phyloP scores from a whole-genome alignment of 257 asterid genomes.

The Jasminum sambac region DNA sequence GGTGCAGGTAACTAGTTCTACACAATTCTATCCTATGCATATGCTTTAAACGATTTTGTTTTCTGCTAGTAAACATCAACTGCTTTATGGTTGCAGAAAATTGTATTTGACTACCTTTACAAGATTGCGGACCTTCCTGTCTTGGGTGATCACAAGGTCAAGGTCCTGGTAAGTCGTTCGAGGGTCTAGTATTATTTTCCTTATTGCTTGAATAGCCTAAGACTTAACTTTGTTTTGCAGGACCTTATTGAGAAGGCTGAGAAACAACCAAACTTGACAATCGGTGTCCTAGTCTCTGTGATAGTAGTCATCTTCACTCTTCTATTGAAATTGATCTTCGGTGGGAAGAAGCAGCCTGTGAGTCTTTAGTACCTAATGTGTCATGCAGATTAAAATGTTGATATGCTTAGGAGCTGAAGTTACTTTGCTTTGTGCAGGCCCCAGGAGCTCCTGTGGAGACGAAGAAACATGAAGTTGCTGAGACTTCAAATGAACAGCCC shows the following conservation, averaged over 20 bases:
- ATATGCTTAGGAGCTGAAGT: background rate
- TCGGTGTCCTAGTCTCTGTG: conserved; percentile 58
- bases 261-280: conserved; percentile 73
- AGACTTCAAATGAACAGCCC: conserved; percentile 53
- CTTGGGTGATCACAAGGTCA: conserved; percentile 75
- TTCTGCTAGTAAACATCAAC: background rate
- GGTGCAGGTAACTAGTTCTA: conserved; percentile 52
- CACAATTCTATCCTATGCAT: background rate
- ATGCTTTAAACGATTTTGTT: background rate
- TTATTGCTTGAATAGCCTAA: conserved; percentile 10
- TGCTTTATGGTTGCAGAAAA: conserved; percentile 51
- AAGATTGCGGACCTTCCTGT: conserved; percentile 80
- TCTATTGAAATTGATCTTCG: conserved; percentile 66
- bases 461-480: conserved; percentile 53
- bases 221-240: conserved; percentile 35
- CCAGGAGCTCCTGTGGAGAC: conserved; percentile 34
- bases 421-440: conserved; percentile 41
- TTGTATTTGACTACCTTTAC: conserved; percentile 75
- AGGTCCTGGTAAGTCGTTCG: conserved; percentile 59
- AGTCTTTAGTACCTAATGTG: conserved; percentile 22
- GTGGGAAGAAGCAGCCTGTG: conserved; percentile 81
- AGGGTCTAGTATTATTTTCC: background rate
- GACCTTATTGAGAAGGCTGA: conserved; percentile 89
- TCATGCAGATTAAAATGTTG: background rate
- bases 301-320: conserved; percentile 56